Conservation (phyloP, 306 rosid genomes). For the Vicia villosa region DNA sequence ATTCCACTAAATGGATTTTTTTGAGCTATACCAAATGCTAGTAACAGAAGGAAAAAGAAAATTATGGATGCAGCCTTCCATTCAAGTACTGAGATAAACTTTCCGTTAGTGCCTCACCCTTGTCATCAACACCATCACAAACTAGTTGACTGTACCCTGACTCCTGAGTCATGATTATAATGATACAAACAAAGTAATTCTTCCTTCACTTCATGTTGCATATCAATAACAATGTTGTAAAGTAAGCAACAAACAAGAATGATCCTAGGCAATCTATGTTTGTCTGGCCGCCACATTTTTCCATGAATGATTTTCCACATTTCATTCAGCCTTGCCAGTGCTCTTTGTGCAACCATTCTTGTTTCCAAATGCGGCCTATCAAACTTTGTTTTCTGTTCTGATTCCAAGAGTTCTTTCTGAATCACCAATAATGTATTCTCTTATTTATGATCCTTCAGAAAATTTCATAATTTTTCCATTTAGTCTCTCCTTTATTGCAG, state of each 20-base stretch:
- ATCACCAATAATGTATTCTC: conserved; percentile 84
- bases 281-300: conserved; percentile 94
- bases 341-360: conserved; percentile 68
- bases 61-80: conserved; percentile 51
- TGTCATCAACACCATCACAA: conserved; percentile 60
- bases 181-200: conserved; percentile 48
- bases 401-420: conserved; percentile 58
- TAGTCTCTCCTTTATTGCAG: conserved; percentile 63
- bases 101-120: conserved; percentile 70
- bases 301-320: conserved; percentile 91
- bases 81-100: conserved; percentile 57
- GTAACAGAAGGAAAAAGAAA: background rate
- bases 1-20: background rate
- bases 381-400: conserved; percentile 56
- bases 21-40: conserved; percentile 28
- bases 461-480: conserved; percentile 58
- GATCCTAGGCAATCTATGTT: conserved; percentile 81
- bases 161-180: conserved; percentile 65
- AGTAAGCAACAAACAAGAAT: conserved; percentile 89
- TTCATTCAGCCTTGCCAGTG: conserved; percentile 74
- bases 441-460: conserved; percentile 57
- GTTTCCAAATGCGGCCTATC: conserved; percentile 65
- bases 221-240: conserved; percentile 79
- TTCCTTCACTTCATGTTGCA: conserved; percentile 62
- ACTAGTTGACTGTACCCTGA: conserved; percentile 65